Conservation (phyloP, 192 early-diverging fungal species). For the Allomyces macrogynus region DNA sequence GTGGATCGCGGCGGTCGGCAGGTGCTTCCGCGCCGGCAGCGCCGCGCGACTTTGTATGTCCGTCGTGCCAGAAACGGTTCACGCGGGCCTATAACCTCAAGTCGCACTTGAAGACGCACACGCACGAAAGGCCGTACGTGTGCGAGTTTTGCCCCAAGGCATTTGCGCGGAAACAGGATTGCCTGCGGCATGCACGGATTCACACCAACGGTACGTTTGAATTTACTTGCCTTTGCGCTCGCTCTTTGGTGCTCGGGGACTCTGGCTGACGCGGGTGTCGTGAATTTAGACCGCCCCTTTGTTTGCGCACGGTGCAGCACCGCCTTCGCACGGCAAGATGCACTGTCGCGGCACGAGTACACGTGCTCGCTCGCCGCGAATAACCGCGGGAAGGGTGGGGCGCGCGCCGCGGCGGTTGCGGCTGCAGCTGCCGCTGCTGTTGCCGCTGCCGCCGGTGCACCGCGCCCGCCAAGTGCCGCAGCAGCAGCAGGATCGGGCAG, state of each 20-base stretch:
- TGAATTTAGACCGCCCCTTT: background rate
- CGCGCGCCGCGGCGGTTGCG: no score
- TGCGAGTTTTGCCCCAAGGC: slow-evolving; percentile 47
- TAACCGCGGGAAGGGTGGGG: no score
- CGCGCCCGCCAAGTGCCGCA: no score
- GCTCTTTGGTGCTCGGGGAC: background rate
- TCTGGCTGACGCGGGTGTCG: background rate
- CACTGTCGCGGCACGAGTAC: background rate
- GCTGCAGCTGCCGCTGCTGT: no score
- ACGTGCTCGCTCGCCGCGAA: background rate
- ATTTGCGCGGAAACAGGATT: slow-evolving; percentile 84
- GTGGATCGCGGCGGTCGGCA: no score
- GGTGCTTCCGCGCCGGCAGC: no score
- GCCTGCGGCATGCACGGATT: slow-evolving; percentile 63
- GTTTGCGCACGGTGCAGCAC: background rate
- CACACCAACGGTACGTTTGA: slow-evolving; percentile 22
- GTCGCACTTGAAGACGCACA: slow-evolving; percentile 45
- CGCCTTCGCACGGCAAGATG: background rate
- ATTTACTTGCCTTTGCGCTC: background rate
- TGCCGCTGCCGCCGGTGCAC: no score
- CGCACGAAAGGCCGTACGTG: slow-evolving; percentile 41
- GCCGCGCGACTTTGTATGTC: no score
- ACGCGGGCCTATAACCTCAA: slow-evolving; percentile 50
- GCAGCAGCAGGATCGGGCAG: no score
- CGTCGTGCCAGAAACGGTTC: slow-evolving; percentile 24